Percentiles rank a stretch among this genome's conserved stretches.
Conservation (phyloP, 768 basidiomycete genomes). For the Boletus insuetus region DNA sequence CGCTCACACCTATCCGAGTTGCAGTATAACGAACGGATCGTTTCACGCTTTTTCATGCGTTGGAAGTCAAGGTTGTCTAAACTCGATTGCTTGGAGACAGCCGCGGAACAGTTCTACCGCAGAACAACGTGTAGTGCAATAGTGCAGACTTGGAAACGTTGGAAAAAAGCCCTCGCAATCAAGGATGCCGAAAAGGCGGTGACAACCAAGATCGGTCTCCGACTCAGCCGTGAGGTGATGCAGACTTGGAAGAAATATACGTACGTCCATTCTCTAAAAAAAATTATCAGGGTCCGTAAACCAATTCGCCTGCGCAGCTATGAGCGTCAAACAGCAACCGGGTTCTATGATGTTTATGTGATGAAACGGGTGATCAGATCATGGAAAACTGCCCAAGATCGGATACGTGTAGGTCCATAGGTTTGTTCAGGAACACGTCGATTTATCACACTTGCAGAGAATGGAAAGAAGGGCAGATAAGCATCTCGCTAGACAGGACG, state of each 20-base stretch:
- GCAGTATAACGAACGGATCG: conserved; percentile 45
- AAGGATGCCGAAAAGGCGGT: conserved; percentile 45
- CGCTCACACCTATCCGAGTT: conserved; percentile 50
- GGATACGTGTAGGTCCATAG: conserved; percentile 45
- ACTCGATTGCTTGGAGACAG: conserved; percentile 43
- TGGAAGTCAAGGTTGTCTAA: conserved; percentile 52
- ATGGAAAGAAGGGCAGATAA: conserved; percentile 57
- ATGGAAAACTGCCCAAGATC: conserved; percentile 55
- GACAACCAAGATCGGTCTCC: conserved; percentile 40
- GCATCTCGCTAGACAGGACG: conserved; percentile 54
- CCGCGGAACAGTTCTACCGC: conserved; percentile 49
- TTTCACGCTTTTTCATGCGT: conserved; percentile 41
- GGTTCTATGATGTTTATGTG: conserved; percentile 40
- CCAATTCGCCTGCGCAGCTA: conserved; percentile 35
- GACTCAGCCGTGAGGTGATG: conserved; percentile 49
- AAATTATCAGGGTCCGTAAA: background rate
- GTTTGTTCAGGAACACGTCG: background rate
- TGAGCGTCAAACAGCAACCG: conserved; percentile 41
- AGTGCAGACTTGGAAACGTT: conserved; percentile 51
- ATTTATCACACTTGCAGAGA: conserved; percentile 38
- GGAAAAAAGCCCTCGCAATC: conserved; percentile 49
- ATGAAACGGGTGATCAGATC: conserved; percentile 45
- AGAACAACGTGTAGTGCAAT: conserved; percentile 37
- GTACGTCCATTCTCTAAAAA: conserved; percentile 38
- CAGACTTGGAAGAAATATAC: conserved; percentile 54